Evolutionary conservation across 306 rosid genomes (phyloP).

Genomic region (Quercus aquifolioides): DNA sequence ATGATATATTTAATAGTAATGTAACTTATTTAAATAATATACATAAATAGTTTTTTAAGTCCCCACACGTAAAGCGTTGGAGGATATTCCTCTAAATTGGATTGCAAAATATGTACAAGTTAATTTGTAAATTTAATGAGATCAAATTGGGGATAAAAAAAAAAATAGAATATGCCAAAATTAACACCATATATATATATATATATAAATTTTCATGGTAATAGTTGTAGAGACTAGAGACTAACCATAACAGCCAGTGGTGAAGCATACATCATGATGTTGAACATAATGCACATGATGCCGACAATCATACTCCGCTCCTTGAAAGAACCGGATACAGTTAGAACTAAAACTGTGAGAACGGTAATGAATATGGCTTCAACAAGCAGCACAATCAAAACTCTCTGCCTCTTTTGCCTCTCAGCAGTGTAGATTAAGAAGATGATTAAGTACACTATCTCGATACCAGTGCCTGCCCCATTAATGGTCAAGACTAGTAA

Average conservation of each 20-base stretch:
- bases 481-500: slow-evolving; percentile 67
- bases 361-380: slow-evolving; percentile 44
- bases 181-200: not conserved
- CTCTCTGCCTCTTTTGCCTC: slow-evolving; percentile 54
- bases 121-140: no score
- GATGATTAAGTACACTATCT: slow-evolving; percentile 50
- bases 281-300: slow-evolving; percentile 50
- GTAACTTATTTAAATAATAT: no score
- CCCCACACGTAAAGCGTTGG: rapidly evolving
- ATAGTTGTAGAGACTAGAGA: not conserved
- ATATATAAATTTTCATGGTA: not conserved
- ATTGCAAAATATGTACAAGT: no score
- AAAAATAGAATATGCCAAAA: not conserved
- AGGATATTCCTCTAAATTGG: no score
- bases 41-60: no score
- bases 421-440: slow-evolving; percentile 62
- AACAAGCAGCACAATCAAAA: slow-evolving; percentile 24
- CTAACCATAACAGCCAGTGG: slow-evolving; percentile 75
- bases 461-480: slow-evolving; percentile 52
- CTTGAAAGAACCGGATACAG: slow-evolving; percentile 28
- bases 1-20: no score
- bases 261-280: slow-evolving; percentile 89
- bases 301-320: slow-evolving; percentile 67
- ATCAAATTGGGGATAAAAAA: no score
- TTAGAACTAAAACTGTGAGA: slow-evolving; percentile 38